These are phyloP conservation scores for Actinomortierella wolfii DNA, from an alignment of 371 early-diverging fungal species.

Conservation along the genomic window DNA sequence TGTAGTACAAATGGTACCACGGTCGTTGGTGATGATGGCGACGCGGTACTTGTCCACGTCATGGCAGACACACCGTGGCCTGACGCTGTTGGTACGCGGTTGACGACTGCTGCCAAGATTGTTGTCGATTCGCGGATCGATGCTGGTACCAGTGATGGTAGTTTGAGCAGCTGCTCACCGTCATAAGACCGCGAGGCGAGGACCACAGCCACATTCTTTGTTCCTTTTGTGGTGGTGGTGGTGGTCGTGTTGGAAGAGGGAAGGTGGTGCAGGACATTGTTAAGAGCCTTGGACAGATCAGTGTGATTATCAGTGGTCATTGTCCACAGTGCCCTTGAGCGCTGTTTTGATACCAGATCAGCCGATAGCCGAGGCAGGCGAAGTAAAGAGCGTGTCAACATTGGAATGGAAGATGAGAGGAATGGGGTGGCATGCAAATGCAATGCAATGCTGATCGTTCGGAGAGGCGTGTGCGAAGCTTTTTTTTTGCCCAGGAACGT, in stretches of 20 bases:
- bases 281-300: too few relatives aligned
- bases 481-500: too few relatives aligned
- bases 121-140: slow-evolving; percentile 11
- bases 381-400: too few relatives aligned
- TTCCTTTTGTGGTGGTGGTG: background rate
- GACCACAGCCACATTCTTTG: slow-evolving; percentile 23
- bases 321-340: too few relatives aligned
- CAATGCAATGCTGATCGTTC: too few relatives aligned
- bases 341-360: too few relatives aligned
- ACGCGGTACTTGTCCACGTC: slow-evolving; percentile 32
- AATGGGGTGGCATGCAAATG: too few relatives aligned
- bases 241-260: background rate
- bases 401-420: too few relatives aligned
- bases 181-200: slow-evolving; percentile 38
- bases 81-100: slow-evolving; percentile 53
- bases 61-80: slow-evolving; percentile 58
- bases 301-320: too few relatives aligned
- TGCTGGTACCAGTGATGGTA: slow-evolving; percentile 21
- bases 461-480: background rate
- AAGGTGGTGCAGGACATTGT: too few relatives aligned
- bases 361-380: too few relatives aligned
- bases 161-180: slow-evolving; percentile 23
- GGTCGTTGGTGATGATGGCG: slow-evolving; percentile 38
- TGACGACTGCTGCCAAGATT: slow-evolving; percentile 56
- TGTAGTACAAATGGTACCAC: slow-evolving; percentile 27